Evolutionary conservation across 805 yeast genomes (phyloP), one percentile per base, ranked within the genome.

Genomic region (Saturnispora zaruensis): DNA sequence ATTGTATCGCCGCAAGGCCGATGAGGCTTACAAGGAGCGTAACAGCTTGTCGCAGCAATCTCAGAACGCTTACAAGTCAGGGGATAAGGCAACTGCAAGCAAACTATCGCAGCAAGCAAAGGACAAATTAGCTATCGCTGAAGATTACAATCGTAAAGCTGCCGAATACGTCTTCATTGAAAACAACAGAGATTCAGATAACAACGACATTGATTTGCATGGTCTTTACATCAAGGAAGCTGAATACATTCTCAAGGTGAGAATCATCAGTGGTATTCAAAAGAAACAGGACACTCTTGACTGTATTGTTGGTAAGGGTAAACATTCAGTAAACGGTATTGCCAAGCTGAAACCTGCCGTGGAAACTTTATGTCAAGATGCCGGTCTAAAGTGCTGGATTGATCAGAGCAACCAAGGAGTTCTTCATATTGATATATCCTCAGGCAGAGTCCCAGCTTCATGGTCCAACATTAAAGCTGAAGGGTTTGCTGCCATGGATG

Each of bases 221-320:
- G 99, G 99, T 0, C 70, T 91, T 28, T 90, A 74, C 58, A 95
- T 91, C 18, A 84, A 82, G 63, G 99, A 91, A 68, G 96, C 97
- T 6, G 78, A 79, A 53, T 84, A 79, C 62, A 78, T 84, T 46
- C 71, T 91, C 55, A 86, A 83, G 57, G 79, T 77, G 53, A 74
- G 98, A 51, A 76, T 91, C 45, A 73, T 75, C n/a, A 80, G 79
- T 25, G 87, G 82, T 48, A 73, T 79, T 14, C 69, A 78, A 23
- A 67, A 74, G 30, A 70, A 77, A 49, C 93, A 87, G 60, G 65
- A 75, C 3, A 78, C 76, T 45, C 68, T 91, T 41, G 78, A 80
- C 55, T 93, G 88, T 20, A 90, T 91, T 64, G 97, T 89, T 8
- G 98, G 98, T 8, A 91, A 91, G 66, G 98, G 97, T 6, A 62